Evolutionary conservation across 345 rosid genomes (phyloP), one percentile per base, ranked within the genome.

Genomic region (Toxicodendron radicans): DNA sequence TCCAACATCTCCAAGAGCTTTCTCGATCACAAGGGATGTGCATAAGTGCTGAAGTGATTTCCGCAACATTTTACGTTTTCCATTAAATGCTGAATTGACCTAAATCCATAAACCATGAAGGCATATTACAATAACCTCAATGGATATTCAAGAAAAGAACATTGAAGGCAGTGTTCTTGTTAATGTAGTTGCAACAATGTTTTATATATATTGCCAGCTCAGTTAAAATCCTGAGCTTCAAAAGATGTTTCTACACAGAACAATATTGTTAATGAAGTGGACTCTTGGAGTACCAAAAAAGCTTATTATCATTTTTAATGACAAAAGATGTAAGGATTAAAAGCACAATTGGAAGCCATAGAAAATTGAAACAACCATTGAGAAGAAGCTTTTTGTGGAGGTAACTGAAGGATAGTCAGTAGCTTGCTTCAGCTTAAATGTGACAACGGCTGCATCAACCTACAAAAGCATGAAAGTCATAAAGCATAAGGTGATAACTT

Each of bases 391-490:
- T 77, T 86, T 85, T 12, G 79, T 73, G 64, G 97, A 92, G 63
- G 87, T 76, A 75, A 95, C 99, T 9, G 87, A 71, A 13, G 97
- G 99, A 84, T 95, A 95, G 38, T 93, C 87, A 30, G 73, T 76
- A 54, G 90, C 81, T 77, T 82, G 91, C 87, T 93, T 93, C 74
- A 93, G 87, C 82, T 80, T 91, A 83, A 95, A 95, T 49, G 78
- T 76, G 65, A 90, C 97, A 68, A 95, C 85, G 66, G 97, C 99
- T 65, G 99, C 99, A 83, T 94, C 97, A 76, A 94, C 97, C 99
- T 94, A 69, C 67, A 75, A 46, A 79, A 74, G 63, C 56, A 75
- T 51, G 59, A 49, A 66, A 56, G 7, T 45, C 59, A 56, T 9
- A 60, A 24, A 43, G 73, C 35, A 38, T 70, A 3, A 23, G 14